phyloP scores from a whole-genome alignment of 2,329 filamentous ascomycete genomes.

The Coniosporium tulheliwenetii region DNA sequence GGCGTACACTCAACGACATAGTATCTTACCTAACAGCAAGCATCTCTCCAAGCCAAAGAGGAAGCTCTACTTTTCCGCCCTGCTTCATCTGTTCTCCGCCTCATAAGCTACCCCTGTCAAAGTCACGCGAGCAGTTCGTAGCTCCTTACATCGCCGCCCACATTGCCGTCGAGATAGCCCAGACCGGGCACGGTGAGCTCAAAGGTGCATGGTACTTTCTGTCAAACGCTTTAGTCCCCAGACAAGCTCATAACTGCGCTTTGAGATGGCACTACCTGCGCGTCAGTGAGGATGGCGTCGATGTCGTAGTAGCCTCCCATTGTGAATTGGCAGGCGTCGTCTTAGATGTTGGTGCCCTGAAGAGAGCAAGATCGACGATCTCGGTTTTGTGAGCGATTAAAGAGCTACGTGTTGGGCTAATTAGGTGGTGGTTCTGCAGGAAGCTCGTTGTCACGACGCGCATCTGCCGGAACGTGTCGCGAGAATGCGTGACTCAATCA shows the following conservation, averaged over 20 bases:
- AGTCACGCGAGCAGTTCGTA: neutral
- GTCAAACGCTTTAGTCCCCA: neutral
- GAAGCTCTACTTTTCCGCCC: constrained; percentile 66
- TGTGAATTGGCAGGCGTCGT: constrained; percentile 1
- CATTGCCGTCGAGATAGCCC: constrained; percentile 78
- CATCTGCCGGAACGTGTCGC: no score
- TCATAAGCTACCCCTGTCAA: neutral
- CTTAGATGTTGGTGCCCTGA: no score
- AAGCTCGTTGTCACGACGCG: no score
- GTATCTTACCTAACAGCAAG: constrained; percentile 52
- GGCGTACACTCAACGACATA: no score
- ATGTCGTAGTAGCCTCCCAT: constrained; percentile 66
- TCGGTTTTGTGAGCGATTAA: no score
- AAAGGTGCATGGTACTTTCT: constrained; percentile 95
- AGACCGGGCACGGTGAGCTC: constrained; percentile 77
- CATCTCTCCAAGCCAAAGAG: constrained; percentile 91
- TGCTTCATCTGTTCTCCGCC: constrained; percentile 46
- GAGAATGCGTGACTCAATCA: no score
- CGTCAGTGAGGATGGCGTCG: constrained; percentile 70
- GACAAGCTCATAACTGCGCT: no score
- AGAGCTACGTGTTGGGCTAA: no score
- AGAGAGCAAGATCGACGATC: no score
- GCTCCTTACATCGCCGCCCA: constrained; percentile 37
- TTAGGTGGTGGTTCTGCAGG: no score
- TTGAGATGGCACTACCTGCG: constrained; percentile 39